These are phyloP conservation scores for Yamagishiella unicocca DNA, from an alignment of 139 green algal species.

Conservation along the genomic window DNA sequence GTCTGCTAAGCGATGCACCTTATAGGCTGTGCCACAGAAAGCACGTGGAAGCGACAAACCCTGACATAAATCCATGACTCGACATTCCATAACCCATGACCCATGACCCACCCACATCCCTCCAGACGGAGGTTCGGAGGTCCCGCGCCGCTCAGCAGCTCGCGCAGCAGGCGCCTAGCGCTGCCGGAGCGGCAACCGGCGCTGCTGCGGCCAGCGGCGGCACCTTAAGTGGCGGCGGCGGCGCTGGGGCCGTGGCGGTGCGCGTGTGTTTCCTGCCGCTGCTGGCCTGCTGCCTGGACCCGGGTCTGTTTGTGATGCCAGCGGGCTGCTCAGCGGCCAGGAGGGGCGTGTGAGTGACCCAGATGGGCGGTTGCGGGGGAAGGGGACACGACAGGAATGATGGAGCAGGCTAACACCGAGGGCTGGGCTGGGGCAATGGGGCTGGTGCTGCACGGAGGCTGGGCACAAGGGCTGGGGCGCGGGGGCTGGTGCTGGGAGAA, in stretches of 20 bases:
- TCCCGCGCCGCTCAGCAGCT: background rate
- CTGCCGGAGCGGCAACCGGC: background rate
- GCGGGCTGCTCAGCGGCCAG: constrained; percentile 50
- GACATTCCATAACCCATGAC: no score
- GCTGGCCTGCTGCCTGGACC: constrained; percentile 58
- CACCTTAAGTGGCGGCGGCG: background rate
- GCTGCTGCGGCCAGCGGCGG: background rate
- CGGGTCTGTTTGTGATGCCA: constrained; percentile 72
- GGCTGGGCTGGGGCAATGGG: no score
- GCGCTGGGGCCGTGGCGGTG: background rate
- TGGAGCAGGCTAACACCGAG: background rate
- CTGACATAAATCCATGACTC: no score
- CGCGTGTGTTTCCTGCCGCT: constrained; percentile 42
- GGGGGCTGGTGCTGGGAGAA: no score
- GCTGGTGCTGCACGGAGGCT: no score
- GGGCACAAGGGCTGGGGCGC: no score
- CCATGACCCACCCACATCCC: no score
- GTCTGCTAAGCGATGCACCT: no score
- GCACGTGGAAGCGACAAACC: no score
- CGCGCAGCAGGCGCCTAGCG: no score
- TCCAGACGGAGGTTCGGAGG: background rate
- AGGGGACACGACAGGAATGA: background rate
- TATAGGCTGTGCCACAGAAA: no score
- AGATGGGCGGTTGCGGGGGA: background rate
- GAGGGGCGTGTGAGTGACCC: constrained; percentile 48